phyloP scores from a whole-genome alignment of 2,329 filamentous ascomycete genomes.

The Aspergillus piperis region DNA sequence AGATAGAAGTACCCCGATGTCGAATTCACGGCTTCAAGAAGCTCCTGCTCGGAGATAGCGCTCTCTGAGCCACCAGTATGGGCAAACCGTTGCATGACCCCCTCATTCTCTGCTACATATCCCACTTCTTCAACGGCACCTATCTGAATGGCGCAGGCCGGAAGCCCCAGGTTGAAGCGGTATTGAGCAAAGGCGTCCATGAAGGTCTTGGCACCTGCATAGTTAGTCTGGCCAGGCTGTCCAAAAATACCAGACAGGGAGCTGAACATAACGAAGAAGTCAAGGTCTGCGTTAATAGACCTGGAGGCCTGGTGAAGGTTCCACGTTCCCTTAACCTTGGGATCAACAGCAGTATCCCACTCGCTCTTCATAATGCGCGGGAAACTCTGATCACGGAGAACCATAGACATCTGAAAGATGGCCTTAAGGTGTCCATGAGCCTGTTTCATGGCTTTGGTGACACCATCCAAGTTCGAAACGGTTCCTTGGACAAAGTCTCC shows the following conservation, averaged over 20 bases:
- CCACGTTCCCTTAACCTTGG: slow-evolving; percentile 37
- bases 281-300: slow-evolving; percentile 25
- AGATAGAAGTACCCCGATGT: background rate
- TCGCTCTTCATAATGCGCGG: slow-evolving; percentile 33
- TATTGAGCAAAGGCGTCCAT: slow-evolving; percentile 33
- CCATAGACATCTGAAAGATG: slow-evolving; percentile 25
- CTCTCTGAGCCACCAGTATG: too few species aligned
- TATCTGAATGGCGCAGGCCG: slow-evolving; percentile 23
- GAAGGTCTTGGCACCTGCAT: slow-evolving; percentile 42
- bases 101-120: too few species aligned
- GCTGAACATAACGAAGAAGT: slow-evolving; percentile 47
- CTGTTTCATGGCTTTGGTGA: slow-evolving; percentile 4
- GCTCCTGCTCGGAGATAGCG: too few species aligned
- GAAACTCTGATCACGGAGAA: slow-evolving; percentile 2
- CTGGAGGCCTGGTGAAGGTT: slow-evolving; percentile 29
- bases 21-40: background rate
- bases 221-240: slow-evolving; percentile 34
- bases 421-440: slow-evolving; percentile 11
- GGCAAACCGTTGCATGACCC: too few species aligned
- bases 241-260: slow-evolving; percentile 38
- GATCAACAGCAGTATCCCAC: slow-evolving; percentile 29
- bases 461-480: slow-evolving; percentile 9
- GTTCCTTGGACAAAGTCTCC: slow-evolving; percentile 8
- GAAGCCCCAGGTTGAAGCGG: slow-evolving; percentile 21
- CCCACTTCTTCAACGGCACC: slow-evolving; percentile 25